Base-by-base conservation (phyloP, 1,284 basidiomycete species). In the Irpex rosettiformis region DNA sequence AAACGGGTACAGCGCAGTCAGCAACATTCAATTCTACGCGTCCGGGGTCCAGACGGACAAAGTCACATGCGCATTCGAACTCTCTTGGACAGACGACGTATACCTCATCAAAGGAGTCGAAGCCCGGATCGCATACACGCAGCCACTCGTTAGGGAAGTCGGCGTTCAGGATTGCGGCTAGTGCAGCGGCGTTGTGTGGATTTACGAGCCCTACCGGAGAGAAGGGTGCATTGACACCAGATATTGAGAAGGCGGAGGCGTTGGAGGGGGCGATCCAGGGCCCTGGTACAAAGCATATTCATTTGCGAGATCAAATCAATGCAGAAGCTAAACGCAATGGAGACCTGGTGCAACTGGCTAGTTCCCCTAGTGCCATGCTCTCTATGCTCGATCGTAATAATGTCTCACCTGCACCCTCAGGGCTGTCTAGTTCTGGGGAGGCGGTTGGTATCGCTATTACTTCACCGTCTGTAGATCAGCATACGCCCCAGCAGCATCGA, bases 381-480 rank as follows among this genome's bases (percentile, higher is more conserved):
- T 60, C 61, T 11, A 64, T 63, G 57, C 21, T 61, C 40, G 45
- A 51, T 22, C 55, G 42, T n/a, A 28, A 43, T 25, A 37, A 53
- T 61, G 3, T 63, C 59, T 74, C 74, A 3, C 74, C 74, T 0
- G 67, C 69, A 0, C 72, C 73, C 3, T 72, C 69, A 1, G 68
- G 60, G n/a, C 54, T 58, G 52, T 70, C 65, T 16, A 62, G 56
- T 21, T 70, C 69, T 0, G 72, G 66, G 6, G 73, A 76, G 57
- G 72, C 72, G 24, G 77, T 89, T 6, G 89, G 88, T 2, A 82
- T 91, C 57, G 89, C 89, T 4, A 69, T 91, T 21, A 83, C 84
- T 3, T 85, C 87, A 0, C 71, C 75, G 3, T 67, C 71, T 3
- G 48, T 22, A 25, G 78, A 79, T 5, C 75, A 66, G 28, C 65